Percentiles rank a stretch among this genome's conserved stretches.
These are phyloP conservation scores for Diplodia mutila DNA, from an alignment of 2,329 filamentous ascomycete genomes.

Conservation along the genomic window DNA sequence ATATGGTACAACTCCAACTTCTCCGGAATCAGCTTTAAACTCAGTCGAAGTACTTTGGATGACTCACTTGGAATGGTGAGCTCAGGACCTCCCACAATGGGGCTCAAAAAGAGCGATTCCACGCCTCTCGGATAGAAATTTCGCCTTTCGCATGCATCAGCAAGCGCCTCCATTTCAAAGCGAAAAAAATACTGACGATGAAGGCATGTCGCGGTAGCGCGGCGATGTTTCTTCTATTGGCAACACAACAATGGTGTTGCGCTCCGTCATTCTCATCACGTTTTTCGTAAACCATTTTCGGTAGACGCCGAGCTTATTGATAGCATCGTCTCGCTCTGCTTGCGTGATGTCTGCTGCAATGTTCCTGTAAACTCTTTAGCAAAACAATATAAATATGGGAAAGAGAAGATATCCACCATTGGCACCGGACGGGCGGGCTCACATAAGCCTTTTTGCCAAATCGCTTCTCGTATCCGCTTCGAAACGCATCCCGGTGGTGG, in stretches of 20 bases:
- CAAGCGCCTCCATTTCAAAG: background rate
- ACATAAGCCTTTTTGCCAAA: slow-evolving; percentile 28
- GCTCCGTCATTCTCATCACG: slow-evolving; percentile 21
- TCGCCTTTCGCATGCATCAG: background rate
- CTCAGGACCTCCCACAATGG: slow-evolving; percentile 22
- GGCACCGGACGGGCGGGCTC: slow-evolving; percentile 27
- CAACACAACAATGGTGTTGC: slow-evolving; percentile 27
- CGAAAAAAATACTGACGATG: background rate
- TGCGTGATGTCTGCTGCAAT: slow-evolving; percentile 20
- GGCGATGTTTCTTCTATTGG: slow-evolving; percentile 30
- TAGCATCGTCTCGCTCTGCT: slow-evolving; percentile 11
- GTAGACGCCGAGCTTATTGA: slow-evolving; percentile 21
- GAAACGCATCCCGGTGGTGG: slow-evolving; percentile 30
- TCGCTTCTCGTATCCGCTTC: slow-evolving; percentile 26
- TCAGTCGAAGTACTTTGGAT: background rate
- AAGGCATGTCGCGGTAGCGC: slow-evolving; percentile 28
- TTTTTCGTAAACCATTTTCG: slow-evolving; percentile 24
- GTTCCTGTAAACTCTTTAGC: background rate
- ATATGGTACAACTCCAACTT: background rate
- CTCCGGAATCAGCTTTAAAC: background rate
- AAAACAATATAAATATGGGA: background rate
- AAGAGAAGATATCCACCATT: slow-evolving; percentile 28
- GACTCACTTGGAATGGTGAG: slow-evolving; percentile 24
- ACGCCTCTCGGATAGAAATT: slow-evolving; percentile 14
- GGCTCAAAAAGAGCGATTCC: slow-evolving; percentile 14